Conservation (phyloP, 257 asterid genomes). For the Nicotiana knightiana region DNA sequence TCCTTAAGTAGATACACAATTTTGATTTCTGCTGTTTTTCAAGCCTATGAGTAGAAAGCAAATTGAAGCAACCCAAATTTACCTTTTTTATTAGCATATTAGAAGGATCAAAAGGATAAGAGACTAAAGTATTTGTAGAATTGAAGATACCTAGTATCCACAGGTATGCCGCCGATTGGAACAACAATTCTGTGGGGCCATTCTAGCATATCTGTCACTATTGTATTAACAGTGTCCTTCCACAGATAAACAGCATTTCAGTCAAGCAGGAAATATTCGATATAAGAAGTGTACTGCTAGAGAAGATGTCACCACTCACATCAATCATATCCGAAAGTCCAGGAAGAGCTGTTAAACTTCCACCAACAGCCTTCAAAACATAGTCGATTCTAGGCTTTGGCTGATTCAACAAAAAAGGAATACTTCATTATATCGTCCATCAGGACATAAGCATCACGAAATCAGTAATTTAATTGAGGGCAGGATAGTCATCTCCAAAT, state of each 20-base stretch:
- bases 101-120: not conserved
- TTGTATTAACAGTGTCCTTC: conserved; percentile 85
- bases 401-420: conserved; percentile 36
- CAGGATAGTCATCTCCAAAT: not conserved
- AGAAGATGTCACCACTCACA: conserved; percentile 43
- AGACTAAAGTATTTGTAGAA: not conserved
- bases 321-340: conserved; percentile 96
- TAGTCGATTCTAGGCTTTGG: conserved; percentile 95
- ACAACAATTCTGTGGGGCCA: conserved; percentile 99
- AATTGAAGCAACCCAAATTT: not conserved
- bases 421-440: not conserved
- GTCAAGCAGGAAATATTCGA: not conserved
- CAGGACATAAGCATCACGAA: not conserved
- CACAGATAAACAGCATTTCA: conserved; percentile 24
- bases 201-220: conserved; percentile 83
- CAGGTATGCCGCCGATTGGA: conserved; percentile 85
- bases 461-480: not conserved
- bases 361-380: conserved; percentile 91
- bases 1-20: not conserved
- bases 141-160: conserved; percentile 63
- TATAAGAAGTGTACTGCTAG: not conserved
- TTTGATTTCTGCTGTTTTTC: not conserved
- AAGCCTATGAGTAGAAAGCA: not conserved
- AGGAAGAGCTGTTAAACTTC: conserved; percentile 94
- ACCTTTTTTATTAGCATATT: not conserved